Evolutionary conservation across 2,329 filamentous ascomycete species (phyloP), one percentile per base, ranked within the genome.

Genomic region (Aspergillus transmontanensis): DNA sequence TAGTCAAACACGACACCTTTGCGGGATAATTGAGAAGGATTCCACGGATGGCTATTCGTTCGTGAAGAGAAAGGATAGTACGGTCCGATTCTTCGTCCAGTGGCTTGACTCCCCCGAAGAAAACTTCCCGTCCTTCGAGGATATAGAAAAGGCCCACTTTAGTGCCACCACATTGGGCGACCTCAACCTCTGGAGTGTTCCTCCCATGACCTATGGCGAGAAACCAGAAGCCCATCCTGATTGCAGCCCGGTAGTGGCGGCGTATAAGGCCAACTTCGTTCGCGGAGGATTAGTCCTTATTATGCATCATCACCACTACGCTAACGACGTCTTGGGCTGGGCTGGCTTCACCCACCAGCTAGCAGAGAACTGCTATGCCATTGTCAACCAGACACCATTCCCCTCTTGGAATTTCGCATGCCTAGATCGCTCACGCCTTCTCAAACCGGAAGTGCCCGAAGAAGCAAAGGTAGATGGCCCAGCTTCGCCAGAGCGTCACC

Each of bases 281-380:
- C 73, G 69, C 0, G 80, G 79, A 4, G 81, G 80, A 0, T 62
- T 82, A 2, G 72, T 82, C 14, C 75, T 83, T 58, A 77, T 75
- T 32, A 80, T 78, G 58, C 79, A 82, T 45, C 68, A 72, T 54
- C 81, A 83, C 48, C 81, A 83, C 61, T 83, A 78, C 57, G 66
- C 75, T 46, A 80, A 79, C 62, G 80, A 83, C 64, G 69, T 80
- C 0, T 80, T 79, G 75, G 79, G 78, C 4, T 82, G 79, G 79
- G 73, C 75, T 0, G 71, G 72, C 6, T 74, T 79, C 23, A 67
- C 71, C 0, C 73, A 76, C 19, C 79, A 82, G 69, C 73, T 82
- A 4, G 79, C 79, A 6, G 80, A 82, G 48, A 81, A 82, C 61
- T 83, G 79, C 67, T 66, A 69, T 43, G 75, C 80, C 6, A 66